Evolutionary conservation across 176 grass and related monocot genomes (phyloP).

Genomic region (Zoysia pacifica): DNA sequence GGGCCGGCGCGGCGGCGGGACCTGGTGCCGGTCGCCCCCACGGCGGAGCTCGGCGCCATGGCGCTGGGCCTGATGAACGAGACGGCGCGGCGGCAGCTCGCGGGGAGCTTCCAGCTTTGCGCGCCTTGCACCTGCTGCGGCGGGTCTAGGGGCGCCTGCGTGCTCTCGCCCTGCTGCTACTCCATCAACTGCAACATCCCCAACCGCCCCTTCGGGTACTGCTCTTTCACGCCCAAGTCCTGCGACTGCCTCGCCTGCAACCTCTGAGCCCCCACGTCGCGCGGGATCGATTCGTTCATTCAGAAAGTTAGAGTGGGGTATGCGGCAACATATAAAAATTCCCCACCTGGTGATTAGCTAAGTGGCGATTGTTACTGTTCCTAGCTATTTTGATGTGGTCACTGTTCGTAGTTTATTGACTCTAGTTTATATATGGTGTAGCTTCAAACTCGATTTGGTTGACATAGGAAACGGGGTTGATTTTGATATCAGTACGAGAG

Average conservation of each 20-base stretch:
- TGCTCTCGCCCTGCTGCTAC: conserved; percentile 94
- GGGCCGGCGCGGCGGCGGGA: neutral
- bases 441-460: conserved; percentile 38
- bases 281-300: neutral
- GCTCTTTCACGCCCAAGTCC: conserved; percentile 82
- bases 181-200: conserved; percentile 97
- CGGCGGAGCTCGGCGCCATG: conserved; percentile 43
- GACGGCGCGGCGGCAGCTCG: conserved; percentile 53
- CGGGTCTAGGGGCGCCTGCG: conserved; percentile 56
- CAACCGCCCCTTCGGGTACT: conserved; percentile 90
- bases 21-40: conserved; percentile 44
- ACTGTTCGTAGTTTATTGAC: neutral
- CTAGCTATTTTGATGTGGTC: conserved; percentile 47
- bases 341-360: conserved; percentile 23
- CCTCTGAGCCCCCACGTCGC: conserved; percentile 38
- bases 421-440: conserved; percentile 16
- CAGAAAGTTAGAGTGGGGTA: conserved; percentile 8
- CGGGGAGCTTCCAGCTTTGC: conserved; percentile 79
- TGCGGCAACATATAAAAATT: conserved; percentile 27
- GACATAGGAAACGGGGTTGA: neutral
- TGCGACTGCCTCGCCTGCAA: conserved; percentile 73
- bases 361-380: conserved; percentile 35
- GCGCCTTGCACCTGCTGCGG: conserved; percentile 92
- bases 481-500: conserved; percentile 19
- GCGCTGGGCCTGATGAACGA: conserved; percentile 46